These are phyloP conservation scores for Crithidia thermophila DNA, from an alignment of 208 protist genomes.

Conservation along the genomic window DNA sequence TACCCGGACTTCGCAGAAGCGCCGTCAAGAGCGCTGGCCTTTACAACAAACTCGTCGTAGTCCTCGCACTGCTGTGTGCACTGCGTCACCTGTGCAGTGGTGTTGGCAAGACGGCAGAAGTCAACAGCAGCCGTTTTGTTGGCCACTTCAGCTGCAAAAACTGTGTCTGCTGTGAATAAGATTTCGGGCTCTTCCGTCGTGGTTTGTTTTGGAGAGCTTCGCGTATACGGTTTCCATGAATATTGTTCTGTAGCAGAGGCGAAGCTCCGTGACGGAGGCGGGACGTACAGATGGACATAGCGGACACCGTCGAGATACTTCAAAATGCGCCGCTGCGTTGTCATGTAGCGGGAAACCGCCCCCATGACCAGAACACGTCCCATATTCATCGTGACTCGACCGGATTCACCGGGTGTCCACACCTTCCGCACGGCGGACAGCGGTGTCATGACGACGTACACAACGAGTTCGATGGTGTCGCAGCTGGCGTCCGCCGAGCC, in stretches of 20 bases:
- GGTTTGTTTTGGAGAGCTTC: no score
- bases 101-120: background rate
- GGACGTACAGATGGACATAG: background rate
- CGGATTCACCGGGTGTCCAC: background rate
- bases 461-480: slow-evolving; percentile 11
- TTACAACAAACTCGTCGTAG: background rate
- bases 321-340: slow-evolving; percentile 1
- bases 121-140: background rate
- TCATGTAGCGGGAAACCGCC: slow-evolving; percentile 23
- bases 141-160: background rate
- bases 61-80: background rate
- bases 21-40: background rate
- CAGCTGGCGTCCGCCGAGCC: slow-evolving; percentile 2
- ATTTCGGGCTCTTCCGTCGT: background rate
- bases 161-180: background rate
- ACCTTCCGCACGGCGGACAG: slow-evolving; percentile 9
- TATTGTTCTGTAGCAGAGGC: background rate
- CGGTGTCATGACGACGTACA: slow-evolving; percentile 5
- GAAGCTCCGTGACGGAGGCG: slow-evolving; percentile 10
- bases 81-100: background rate
- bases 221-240: background rate
- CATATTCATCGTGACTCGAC: background rate
- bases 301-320: slow-evolving; percentile 9
- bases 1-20: no score
- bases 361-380: background rate